Evolutionary conservation across 257 asterid genomes (phyloP), one percentile per base, ranked within the genome.

Genomic region (Solanum pennellii): DNA sequence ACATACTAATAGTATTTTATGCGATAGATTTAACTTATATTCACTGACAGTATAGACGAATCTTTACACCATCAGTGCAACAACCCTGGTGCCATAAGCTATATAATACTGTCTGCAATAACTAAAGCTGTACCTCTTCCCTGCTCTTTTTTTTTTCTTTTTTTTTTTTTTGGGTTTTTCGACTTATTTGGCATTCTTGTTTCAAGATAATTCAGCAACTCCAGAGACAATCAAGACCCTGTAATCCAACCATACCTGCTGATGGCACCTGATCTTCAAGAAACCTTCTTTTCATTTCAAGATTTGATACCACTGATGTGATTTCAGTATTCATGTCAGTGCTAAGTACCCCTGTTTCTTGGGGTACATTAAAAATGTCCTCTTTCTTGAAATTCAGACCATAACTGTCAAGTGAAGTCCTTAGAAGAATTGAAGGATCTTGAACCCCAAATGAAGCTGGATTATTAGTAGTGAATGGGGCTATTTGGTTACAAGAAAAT

Each of bases 221-320:
- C 98, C 98, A 94, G 42, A 92, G 87, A 91, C 92, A 89, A 16
- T 92, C 96, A 87, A 96, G 90, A 77, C 90, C 96, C 82, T 90
- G 93, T 69, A 89, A 89, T 56, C 89, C 92, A 86, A 77, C 84
- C 35, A 87, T 65, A 66, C 88, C 29, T 39, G 90, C 33, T 69
- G 82, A 11, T 74, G 82, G 82, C 21, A 60, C 89, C 56, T 89
- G 92, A 59, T 91, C 94, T 84, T 90, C 93, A 89, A 93, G 87
- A 9, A 89, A 65, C 86, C 87, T 92, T 89, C 90, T 92, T 18
- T 91, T 92, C 90, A 91, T 87, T 33, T 92, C 98, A 82, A 90
- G 89, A 89, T 93, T 93, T 15, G 97, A 93, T 5, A 90, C 90
- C 16, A 86, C 93, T 9, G 97, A 93, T 0, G 96, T 89, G 21